phyloP scores from a whole-genome alignment of 106 monocot species.

The Phalaenopsis equestris region DNA sequence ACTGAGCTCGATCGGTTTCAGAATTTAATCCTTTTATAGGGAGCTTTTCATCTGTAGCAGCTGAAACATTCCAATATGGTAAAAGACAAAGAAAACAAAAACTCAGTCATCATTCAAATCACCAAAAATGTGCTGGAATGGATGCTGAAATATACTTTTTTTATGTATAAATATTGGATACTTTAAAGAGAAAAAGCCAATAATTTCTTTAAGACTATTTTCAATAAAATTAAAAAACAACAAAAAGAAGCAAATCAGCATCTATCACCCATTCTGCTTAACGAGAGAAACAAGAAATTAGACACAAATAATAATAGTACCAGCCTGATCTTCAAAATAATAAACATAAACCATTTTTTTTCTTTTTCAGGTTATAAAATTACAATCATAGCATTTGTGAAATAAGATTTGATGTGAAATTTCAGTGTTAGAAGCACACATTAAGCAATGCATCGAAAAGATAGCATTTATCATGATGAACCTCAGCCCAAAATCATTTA shows the following conservation, averaged over 20 bases:
- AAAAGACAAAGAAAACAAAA: neutral
- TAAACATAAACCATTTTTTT: neutral
- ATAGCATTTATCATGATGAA: neutral
- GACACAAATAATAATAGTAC: neutral
- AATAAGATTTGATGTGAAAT: neutral
- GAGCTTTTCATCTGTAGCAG: constrained; percentile 44
- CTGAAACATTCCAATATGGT: constrained; percentile 9
- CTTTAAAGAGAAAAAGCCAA: neutral
- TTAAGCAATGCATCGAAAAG: neutral
- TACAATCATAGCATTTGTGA: neutral
- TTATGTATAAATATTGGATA: neutral
- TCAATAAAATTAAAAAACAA: neutral
- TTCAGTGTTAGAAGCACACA: neutral
- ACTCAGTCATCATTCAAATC: neutral
- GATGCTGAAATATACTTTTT: neutral
- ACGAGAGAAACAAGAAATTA: neutral
- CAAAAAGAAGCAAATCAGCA: neutral
- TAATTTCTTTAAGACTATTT: neutral
- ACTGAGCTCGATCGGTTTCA: constrained; percentile 21
- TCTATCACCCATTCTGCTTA: neutral
- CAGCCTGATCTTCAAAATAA: neutral
- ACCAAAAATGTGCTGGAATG: neutral
- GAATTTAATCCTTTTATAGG: constrained; percentile 18
- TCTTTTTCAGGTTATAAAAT: neutral
- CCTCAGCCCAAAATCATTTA: neutral